These are phyloP conservation scores for Chaetoscypha palmicola DNA, from an alignment of 2,329 filamentous ascomycete genomes.

Conservation along the genomic window DNA sequence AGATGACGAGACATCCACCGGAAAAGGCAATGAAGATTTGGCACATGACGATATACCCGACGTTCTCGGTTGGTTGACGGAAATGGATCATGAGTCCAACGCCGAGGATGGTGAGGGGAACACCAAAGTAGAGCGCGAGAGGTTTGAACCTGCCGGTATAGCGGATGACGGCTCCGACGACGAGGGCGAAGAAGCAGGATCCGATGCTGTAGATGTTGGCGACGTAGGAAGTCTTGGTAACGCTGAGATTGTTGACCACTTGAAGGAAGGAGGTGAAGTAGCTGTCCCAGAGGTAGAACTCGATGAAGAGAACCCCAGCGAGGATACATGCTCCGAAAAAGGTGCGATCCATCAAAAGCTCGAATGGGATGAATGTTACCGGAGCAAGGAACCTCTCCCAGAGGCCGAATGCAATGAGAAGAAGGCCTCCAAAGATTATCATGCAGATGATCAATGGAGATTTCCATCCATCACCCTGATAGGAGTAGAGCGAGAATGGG, in stretches of 20 bases:
- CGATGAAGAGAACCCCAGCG: constrained; percentile 30
- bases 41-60: constrained; percentile 50
- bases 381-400: constrained; percentile 53
- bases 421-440: constrained; percentile 49
- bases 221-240: constrained; percentile 25
- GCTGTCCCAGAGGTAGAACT: constrained; percentile 45
- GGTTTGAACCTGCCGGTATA: constrained; percentile 23
- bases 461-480: constrained; percentile 20
- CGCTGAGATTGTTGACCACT: constrained; percentile 38
- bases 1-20: constrained; percentile 50
- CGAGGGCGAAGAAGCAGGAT: constrained; percentile 47
- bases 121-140: constrained; percentile 13
- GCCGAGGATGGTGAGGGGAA: constrained; percentile 36
- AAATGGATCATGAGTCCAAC: constrained; percentile 52
- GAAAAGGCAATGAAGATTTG: constrained; percentile 53
- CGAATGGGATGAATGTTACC: constrained; percentile 49
- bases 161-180: constrained; percentile 41
- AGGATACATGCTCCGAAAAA: constrained; percentile 31
- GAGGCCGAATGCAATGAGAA: constrained; percentile 47
- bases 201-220: constrained; percentile 42
- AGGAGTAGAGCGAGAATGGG: constrained; percentile 52
- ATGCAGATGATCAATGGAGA: constrained; percentile 40
- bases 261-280: constrained; percentile 54
- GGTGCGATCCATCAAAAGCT: constrained; percentile 37
- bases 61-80: constrained; percentile 43